A percentile compares a stretch with the other conserved stretches of the same genome.
Conservation (phyloP, 257 asterid species). For the Primulina eburnea region DNA sequence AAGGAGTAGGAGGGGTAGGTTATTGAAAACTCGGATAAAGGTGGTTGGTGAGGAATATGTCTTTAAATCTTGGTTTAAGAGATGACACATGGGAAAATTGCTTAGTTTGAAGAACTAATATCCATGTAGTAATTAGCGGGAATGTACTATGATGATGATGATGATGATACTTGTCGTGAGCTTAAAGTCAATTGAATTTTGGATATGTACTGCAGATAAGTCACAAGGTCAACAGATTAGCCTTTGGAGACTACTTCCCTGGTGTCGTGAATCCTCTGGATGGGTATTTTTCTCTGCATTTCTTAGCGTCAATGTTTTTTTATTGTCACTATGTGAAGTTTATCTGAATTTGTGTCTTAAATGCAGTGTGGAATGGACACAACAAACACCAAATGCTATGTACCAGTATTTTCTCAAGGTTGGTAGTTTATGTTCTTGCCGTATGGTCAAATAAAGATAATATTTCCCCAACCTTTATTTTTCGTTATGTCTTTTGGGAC, state of each 20-base stretch:
- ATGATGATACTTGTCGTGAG: neutral
- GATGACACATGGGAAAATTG: too few relatives aligned
- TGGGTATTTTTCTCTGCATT: conserved; percentile 51
- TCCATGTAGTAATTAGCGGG: too few relatives aligned
- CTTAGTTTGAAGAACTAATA: too few relatives aligned
- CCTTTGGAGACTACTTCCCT: conserved; percentile 85
- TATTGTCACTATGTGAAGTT: conserved; percentile 1
- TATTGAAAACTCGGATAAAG: too few relatives aligned
- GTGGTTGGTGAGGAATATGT: too few relatives aligned
- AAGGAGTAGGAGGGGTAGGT: too few relatives aligned
- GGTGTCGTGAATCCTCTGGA: conserved; percentile 98
- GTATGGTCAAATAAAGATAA: neutral
- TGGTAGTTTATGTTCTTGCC: conserved; percentile 18
- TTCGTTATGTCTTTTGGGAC: neutral
- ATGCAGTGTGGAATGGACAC: conserved; percentile 80
- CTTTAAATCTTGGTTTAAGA: too few relatives aligned
- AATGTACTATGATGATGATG: too few relatives aligned
- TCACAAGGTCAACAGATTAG: conserved; percentile 84
- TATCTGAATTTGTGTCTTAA: conserved; percentile 25
- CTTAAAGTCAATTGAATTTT: conserved; percentile 20
- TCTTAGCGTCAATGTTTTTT: conserved; percentile 11
- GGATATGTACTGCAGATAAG: conserved; percentile 55
- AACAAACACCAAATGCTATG: conserved; percentile 78
- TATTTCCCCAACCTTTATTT: neutral
- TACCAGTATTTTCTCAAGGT: conserved; percentile 97